Conservation (phyloP, 176 grass and related monocot genomes). For the Oryza glaberrima region DNA sequence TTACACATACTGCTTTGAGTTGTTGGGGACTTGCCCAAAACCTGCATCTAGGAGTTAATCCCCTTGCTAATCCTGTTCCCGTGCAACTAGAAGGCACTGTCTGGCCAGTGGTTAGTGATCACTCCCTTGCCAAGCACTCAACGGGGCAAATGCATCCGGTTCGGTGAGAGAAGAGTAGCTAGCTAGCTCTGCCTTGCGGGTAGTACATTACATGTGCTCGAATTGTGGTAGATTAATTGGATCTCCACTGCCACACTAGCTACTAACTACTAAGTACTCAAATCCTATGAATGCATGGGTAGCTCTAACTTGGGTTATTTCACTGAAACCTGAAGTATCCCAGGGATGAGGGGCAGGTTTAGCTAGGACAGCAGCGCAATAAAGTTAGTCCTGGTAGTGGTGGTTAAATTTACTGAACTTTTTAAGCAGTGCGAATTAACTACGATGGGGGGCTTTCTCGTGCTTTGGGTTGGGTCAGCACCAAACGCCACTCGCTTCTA, state of each 20-base stretch:
- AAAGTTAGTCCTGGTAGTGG: constrained; percentile 11
- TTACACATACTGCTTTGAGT: neutral
- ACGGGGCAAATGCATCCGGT: neutral
- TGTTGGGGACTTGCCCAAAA: constrained; percentile 14
- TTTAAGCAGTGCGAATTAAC: constrained; percentile 22
- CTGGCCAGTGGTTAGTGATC: neutral
- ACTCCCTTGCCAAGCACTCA: constrained; percentile 5
- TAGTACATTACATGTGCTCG: neutral
- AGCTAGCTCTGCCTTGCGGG: neutral
- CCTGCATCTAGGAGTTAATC: neutral
- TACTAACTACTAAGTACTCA: neutral
- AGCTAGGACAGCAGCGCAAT: constrained; percentile 30
- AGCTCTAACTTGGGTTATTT: neutral
- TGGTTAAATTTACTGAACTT: constrained; percentile 48
- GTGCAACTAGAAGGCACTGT: constrained; percentile 10
- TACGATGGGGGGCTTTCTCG: constrained; percentile 42
- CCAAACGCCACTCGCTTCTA: constrained; percentile 24
- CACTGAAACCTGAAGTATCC: neutral
- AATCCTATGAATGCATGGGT: neutral
- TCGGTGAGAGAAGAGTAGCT: neutral
- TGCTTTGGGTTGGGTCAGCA: constrained; percentile 18
- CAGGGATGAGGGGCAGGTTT: constrained; percentile 16
- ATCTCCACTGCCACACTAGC: neutral
- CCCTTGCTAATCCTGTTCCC: neutral
- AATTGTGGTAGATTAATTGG: neutral